A percentile compares a stretch with the other conserved stretches of the same genome.
phyloP scores from a whole-genome alignment of 495 filamentous ascomycete genomes.

The Penicillium nucicola region DNA sequence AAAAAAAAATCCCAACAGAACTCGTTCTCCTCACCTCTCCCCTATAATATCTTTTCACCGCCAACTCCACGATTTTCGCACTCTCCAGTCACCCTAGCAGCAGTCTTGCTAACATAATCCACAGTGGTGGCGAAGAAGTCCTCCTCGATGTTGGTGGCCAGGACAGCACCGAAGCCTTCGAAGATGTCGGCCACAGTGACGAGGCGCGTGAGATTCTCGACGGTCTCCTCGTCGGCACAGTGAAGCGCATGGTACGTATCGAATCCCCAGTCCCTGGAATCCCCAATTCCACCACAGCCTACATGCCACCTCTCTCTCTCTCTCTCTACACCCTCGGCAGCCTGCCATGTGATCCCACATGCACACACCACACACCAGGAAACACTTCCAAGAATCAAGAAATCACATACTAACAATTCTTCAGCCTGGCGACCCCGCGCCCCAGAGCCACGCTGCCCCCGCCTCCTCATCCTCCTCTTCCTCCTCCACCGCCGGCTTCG shows the following conservation, averaged over 20 bases:
- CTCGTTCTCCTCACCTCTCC: not conserved
- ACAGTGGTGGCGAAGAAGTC: slow-evolving; percentile 96
- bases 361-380: not conserved
- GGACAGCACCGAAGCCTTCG: slow-evolving; percentile 97
- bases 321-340: slow-evolving; percentile 1
- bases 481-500: slow-evolving; percentile 51
- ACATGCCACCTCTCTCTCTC: not conserved
- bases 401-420: slow-evolving; percentile 6
- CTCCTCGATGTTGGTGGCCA: slow-evolving; percentile 93
- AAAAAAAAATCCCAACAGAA: not conserved
- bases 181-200: slow-evolving; percentile 99
- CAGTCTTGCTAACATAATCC: slow-evolving; percentile 3
- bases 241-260: slow-evolving; percentile 79
- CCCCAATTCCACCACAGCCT: no score
- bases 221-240: slow-evolving; percentile 68
- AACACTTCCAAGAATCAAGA: not conserved
- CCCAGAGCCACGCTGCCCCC: slow-evolving; percentile 56
- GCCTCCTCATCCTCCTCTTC: slow-evolving; percentile 47
- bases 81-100: not conserved
- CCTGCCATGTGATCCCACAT: slow-evolving; percentile 2
- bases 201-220: slow-evolving; percentile 94
- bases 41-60: not conserved
- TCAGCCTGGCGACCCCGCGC: slow-evolving; percentile 81
- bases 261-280: not conserved
- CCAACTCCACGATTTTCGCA: not conserved